Evolutionary conservation across 495 filamentous ascomycete genomes (phyloP).

Genomic region (Penicillium antarcticum): DNA sequence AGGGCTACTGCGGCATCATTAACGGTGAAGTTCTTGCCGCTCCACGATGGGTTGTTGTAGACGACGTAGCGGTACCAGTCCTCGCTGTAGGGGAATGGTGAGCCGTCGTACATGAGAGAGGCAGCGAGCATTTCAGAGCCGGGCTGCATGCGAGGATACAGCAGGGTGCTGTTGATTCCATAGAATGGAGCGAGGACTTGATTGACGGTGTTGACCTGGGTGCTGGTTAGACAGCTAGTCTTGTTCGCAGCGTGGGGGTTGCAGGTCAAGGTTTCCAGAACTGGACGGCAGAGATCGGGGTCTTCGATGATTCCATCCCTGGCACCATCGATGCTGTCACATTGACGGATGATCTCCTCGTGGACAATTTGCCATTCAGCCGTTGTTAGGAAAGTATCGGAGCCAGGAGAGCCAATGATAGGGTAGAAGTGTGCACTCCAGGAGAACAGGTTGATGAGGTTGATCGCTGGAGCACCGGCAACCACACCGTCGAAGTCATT

Average conservation of each 20-base stretch:
- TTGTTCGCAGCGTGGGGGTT: constrained; percentile 22
- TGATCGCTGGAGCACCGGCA: constrained; percentile 52
- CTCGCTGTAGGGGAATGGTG: constrained; percentile 36
- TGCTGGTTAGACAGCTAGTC: constrained; percentile 49
- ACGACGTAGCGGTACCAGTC: constrained; percentile 56
- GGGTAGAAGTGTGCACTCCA: constrained; percentile 54
- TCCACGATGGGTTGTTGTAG: constrained; percentile 49
- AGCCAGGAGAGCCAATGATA: constrained; percentile 43
- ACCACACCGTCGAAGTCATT: constrained; percentile 65
- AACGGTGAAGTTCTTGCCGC: constrained; percentile 35
- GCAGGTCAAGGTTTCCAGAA: constrained; percentile 53
- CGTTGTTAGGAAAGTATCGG: constrained; percentile 49
- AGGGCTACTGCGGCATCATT: constrained; percentile 36
- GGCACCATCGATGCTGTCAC: constrained; percentile 61
- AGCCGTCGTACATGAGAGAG: constrained; percentile 33
- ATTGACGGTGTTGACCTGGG: constrained; percentile 53
- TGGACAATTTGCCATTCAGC: constrained; percentile 50
- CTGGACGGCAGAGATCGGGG: constrained; percentile 51
- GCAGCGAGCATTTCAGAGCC: constrained; percentile 36
- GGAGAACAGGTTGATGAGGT: constrained; percentile 47
- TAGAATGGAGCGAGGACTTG: constrained; percentile 54
- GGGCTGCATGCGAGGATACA: constrained; percentile 55
- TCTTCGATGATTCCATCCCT: constrained; percentile 70
- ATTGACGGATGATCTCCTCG: constrained; percentile 60
- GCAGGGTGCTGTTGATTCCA: constrained; percentile 45